Conservation (phyloP, 768 basidiomycete species). For the Termitomyces sp. region DNA sequence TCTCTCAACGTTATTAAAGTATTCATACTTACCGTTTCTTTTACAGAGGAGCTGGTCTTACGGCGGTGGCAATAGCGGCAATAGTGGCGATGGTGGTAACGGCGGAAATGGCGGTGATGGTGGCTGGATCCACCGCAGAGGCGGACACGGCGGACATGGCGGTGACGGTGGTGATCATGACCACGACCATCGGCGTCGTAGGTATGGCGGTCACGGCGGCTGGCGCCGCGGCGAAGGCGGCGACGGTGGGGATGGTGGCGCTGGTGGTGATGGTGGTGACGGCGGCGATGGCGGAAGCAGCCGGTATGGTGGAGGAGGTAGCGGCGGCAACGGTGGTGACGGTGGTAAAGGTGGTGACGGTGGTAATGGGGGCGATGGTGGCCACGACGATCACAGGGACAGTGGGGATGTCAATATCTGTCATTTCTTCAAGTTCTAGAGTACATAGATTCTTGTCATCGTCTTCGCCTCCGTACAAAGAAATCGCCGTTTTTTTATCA, state of each 20-base stretch:
- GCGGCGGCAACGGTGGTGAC: not conserved
- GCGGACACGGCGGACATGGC: not conserved
- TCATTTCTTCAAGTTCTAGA: not conserved
- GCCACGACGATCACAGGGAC: not conserved
- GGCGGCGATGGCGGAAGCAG: slow-evolving; percentile 1
- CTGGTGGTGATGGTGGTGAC: not conserved
- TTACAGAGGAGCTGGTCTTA: not conserved
- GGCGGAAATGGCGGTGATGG: slow-evolving; percentile 1
- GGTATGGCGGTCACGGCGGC: not conserved
- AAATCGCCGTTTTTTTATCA: not conserved
- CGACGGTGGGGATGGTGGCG: not conserved
- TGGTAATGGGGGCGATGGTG: not conserved
- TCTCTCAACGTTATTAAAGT: not conserved
- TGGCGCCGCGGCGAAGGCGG: not conserved
- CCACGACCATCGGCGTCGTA: not conserved
- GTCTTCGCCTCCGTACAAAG: not conserved
- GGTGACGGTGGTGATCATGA: not conserved
- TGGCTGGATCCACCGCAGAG: not conserved
- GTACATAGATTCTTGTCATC: not conserved
- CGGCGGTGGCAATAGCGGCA: not conserved
- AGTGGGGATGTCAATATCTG: not conserved
- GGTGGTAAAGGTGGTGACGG: not conserved
- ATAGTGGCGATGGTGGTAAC: not conserved
- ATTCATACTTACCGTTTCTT: not conserved
- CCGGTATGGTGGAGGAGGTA: not conserved